These are phyloP conservation scores for Claviceps sp. DNA, from an alignment of 2,329 filamentous ascomycete species.

Conservation along the genomic window DNA sequence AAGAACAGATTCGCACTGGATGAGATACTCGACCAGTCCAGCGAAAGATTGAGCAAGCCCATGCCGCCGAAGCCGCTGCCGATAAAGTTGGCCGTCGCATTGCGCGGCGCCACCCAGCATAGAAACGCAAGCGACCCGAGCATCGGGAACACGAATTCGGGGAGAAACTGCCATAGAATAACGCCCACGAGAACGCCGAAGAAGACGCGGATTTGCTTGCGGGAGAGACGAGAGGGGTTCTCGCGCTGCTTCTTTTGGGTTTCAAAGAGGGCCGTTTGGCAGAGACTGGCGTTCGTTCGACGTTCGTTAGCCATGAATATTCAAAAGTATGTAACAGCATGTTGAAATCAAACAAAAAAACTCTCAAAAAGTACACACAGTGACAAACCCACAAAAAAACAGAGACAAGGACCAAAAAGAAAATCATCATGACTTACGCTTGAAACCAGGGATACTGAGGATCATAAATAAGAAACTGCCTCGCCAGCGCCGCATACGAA, in stretches of 20 bases:
- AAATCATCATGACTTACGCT: constrained; percentile 18
- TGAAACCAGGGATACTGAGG: constrained; percentile 29
- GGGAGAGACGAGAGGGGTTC: constrained; percentile 32
- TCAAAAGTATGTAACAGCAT: too few relatives aligned
- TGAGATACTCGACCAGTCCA: constrained; percentile 50
- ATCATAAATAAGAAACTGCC: constrained; percentile 44
- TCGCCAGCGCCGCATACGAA: constrained; percentile 42
- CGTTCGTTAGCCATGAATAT: too few relatives aligned
- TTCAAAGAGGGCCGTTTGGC: constrained; percentile 45
- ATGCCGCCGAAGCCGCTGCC: constrained; percentile 48
- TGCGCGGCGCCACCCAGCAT: constrained; percentile 49
- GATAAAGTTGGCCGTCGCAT: constrained; percentile 44
- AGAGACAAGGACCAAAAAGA: neutral
- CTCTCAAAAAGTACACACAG: too few relatives aligned
- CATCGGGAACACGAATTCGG: constrained; percentile 47
- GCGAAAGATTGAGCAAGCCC: constrained; percentile 44
- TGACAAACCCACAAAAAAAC: neutral
- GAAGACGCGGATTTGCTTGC: constrained; percentile 43
- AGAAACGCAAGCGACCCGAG: constrained; percentile 46
- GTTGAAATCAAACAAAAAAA: too few relatives aligned
- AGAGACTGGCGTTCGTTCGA: constrained; percentile 14
- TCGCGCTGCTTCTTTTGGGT: constrained; percentile 39
- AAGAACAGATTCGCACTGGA: constrained; percentile 37
- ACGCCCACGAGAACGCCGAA: constrained; percentile 38
- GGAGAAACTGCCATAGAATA: constrained; percentile 48